Evolutionary conservation across 306 rosid genomes (phyloP).

Genomic region (Argentina anserina): DNA sequence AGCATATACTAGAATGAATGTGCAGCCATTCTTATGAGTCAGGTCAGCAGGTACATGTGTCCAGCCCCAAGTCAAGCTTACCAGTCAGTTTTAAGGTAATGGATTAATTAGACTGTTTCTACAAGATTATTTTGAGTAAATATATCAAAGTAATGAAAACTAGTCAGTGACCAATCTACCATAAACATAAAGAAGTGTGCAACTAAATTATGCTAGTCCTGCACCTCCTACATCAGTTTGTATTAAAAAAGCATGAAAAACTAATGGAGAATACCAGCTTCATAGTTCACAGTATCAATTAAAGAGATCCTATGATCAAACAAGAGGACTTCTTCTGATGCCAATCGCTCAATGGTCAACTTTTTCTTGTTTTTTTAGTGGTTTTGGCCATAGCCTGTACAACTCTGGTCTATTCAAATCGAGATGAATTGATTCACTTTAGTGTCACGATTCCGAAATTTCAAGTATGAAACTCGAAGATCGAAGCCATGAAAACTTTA

Average conservation of each 20-base stretch:
- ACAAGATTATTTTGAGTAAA: neutral
- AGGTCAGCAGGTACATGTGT: neutral
- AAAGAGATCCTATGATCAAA: neutral
- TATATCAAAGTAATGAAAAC: neutral
- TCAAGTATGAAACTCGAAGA: no score
- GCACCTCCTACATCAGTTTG: neutral
- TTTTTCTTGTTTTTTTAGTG: neutral
- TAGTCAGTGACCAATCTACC: neutral
- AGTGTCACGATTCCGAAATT: no score
- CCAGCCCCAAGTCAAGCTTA: neutral
- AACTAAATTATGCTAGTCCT: neutral
- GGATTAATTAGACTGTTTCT: neutral
- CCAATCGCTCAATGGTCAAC: neutral
- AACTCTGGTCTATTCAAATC: neutral
- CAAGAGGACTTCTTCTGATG: neutral
- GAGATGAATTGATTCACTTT: neutral
- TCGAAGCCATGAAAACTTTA: no score
- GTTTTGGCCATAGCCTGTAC: neutral
- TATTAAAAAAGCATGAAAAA: neutral
- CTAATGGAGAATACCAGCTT: neutral
- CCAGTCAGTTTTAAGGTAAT: neutral
- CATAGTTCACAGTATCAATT: neutral
- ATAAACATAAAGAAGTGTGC: neutral
- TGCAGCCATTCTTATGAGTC: constrained; percentile 1
- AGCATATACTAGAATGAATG: neutral